These are phyloP conservation scores for Iberis pinnata DNA, from an alignment of 345 rosid species.

Conservation along the genomic window DNA sequence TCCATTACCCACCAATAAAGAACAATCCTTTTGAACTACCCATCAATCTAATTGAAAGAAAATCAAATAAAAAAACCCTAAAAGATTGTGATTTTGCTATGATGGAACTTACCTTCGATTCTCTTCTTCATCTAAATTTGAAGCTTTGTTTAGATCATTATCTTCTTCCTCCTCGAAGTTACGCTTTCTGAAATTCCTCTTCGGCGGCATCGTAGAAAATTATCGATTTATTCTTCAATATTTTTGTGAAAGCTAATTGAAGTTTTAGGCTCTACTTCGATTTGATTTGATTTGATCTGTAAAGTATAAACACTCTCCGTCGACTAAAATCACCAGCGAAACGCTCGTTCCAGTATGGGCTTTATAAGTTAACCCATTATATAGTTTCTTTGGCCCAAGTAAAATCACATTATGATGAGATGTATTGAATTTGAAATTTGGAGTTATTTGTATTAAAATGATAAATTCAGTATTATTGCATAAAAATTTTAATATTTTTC, in stretches of 20 bases:
- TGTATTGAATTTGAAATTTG: no score
- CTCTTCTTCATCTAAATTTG: slow-evolving; percentile 66
- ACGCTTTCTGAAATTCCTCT: slow-evolving; percentile 72
- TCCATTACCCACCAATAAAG: background rate
- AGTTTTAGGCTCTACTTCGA: background rate
- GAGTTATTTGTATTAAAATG: no score
- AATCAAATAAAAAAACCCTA: slow-evolving; percentile 1
- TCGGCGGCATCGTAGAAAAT: slow-evolving; percentile 35
- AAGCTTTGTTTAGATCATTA: slow-evolving; percentile 26
- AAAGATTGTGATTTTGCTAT: background rate
- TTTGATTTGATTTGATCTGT: background rate
- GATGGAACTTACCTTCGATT: slow-evolving; percentile 38
- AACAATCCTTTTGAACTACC: slow-evolving; percentile 1
- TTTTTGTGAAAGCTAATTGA: background rate
- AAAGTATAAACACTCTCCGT: background rate
- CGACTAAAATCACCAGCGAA: background rate
- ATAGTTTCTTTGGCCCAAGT: background rate
- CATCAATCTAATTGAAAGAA: background rate
- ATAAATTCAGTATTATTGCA: no score
- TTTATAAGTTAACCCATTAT: background rate
- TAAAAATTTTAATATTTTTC: no score
- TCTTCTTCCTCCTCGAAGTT: slow-evolving; percentile 44
- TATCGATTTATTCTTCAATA: background rate
- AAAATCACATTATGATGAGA: no score
- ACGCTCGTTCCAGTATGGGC: slow-evolving; percentile 1